phyloP scores from a whole-genome alignment of 2,329 filamentous ascomycete genomes.

The Cladophialophora chaetospira region DNA sequence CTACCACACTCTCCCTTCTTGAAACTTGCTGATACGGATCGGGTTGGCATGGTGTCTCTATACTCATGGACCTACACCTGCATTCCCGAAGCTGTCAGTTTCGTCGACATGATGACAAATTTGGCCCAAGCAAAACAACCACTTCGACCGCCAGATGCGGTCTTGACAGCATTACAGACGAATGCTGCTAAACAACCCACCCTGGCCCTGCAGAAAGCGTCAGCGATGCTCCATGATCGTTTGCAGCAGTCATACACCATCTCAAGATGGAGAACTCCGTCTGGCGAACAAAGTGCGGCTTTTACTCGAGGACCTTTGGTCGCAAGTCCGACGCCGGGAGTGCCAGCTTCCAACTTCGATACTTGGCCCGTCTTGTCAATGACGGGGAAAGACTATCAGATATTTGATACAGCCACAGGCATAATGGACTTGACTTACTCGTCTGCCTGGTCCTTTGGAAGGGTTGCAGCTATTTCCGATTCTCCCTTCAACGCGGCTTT shows the following conservation, averaged over 20 bases:
- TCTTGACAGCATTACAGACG: neutral
- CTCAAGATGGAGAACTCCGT: constrained; percentile 38
- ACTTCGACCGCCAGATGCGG: neutral
- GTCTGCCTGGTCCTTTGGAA: constrained; percentile 49
- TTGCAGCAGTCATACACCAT: constrained; percentile 44
- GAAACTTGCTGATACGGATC: constrained; percentile 1
- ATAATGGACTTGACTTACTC: constrained; percentile 51
- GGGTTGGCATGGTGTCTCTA: constrained; percentile 42
- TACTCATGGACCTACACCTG: constrained; percentile 48
- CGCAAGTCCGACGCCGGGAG: constrained; percentile 34
- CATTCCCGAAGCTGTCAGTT: constrained; percentile 41
- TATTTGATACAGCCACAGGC: constrained; percentile 43
- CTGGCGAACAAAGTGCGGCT: constrained; percentile 46
- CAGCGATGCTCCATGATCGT: neutral
- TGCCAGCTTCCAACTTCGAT: neutral
- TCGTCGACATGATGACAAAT: constrained; percentile 34
- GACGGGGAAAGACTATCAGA: constrained; percentile 41
- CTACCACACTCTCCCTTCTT: constrained; percentile 32
- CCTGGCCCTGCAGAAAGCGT: neutral
- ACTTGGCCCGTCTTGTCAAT: constrained; percentile 35
- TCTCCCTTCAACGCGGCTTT: constrained; percentile 38
- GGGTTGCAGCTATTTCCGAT: constrained; percentile 43
- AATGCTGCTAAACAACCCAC: neutral
- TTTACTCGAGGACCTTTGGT: constrained; percentile 45
- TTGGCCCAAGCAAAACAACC: constrained; percentile 18